Conservation (phyloP, 306 rosid genomes). For the Ormosia semicastrata region DNA sequence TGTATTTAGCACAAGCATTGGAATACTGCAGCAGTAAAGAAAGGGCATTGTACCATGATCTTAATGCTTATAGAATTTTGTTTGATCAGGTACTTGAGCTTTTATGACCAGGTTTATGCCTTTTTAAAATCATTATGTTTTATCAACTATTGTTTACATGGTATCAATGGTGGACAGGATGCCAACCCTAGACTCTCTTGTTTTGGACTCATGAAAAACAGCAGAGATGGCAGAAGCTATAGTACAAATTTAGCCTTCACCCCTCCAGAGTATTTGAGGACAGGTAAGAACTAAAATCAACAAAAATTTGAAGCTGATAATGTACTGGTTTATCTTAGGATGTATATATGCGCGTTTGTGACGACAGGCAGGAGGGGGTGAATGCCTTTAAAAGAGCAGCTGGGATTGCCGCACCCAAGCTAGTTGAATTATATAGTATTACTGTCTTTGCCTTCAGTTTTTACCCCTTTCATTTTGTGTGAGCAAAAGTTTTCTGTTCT, state of each 20-base stretch:
- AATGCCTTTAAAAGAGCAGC: background rate
- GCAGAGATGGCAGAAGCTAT: conserved; percentile 84
- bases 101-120: background rate
- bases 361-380: background rate
- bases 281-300: conserved; percentile 30
- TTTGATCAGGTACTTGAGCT: conserved; percentile 57
- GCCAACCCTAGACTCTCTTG: conserved; percentile 78
- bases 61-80: conserved; percentile 78
- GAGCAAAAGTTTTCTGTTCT: background rate
- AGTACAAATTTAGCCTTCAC: conserved; percentile 89
- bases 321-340: background rate
- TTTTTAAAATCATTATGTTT: background rate
- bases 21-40: conserved; percentile 73
- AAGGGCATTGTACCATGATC: conserved; percentile 77
- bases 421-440: conserved; percentile 4
- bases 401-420: background rate
- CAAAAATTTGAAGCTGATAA: background rate
- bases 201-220: conserved; percentile 88
- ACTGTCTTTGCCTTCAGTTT: background rate
- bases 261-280: conserved; percentile 84
- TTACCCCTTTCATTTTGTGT: background rate
- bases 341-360: background rate
- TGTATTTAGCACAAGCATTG: conserved; percentile 78
- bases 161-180: conserved; percentile 45
- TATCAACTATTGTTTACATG: background rate